Percentiles rank a stretch among this genome's conserved stretches.
Evolutionary conservation across 768 basidiomycete species (phyloP).

Genomic region (Hygrophoropsis aurantiaca): DNA sequence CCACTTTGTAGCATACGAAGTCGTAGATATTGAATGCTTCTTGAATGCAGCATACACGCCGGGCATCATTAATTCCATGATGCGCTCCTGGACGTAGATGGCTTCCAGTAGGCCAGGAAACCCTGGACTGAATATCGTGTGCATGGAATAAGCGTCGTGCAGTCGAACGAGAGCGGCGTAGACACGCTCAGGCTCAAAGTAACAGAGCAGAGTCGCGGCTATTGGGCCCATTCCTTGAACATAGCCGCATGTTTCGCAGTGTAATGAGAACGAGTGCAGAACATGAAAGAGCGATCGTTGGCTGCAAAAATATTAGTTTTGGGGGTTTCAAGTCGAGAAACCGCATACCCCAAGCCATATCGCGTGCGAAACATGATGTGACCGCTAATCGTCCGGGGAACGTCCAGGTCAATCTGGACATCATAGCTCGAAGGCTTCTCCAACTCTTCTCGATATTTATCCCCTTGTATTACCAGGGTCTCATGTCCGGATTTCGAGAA

Average conservation of each 20-base stretch:
- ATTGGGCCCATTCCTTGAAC: constrained; percentile 99
- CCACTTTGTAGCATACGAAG: constrained; percentile 98
- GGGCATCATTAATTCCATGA: constrained; percentile 87
- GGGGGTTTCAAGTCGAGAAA: not conserved
- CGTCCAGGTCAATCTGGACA: constrained; percentile 97
- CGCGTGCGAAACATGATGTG: constrained; percentile 94
- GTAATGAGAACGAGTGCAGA: constrained; percentile 85
- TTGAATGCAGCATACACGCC: constrained; percentile 84
- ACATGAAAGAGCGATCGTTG: constrained; percentile 96
- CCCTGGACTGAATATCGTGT: constrained; percentile 86
- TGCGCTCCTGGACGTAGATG: constrained; percentile 94
- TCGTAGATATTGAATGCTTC: constrained; percentile 88
- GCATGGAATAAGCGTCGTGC: constrained; percentile 86
- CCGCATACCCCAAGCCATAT: constrained; percentile 92
- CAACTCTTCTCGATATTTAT: constrained; percentile 59
- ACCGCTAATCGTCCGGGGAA: constrained; percentile 92
- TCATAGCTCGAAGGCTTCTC: constrained; percentile 88
- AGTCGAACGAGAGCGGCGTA: constrained; percentile 85
- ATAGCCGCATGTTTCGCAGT: constrained; percentile 87
- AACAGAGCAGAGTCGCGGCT: constrained; percentile 90
- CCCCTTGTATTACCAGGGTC: constrained; percentile 43
- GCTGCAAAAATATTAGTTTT: constrained; percentile 36
- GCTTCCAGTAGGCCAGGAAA: constrained; percentile 94
- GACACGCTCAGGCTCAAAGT: constrained; percentile 86
- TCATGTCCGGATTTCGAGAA: constrained; percentile 46